Percentiles rank a stretch among this genome's conserved stretches.
Conservation (phyloP, 495 filamentous ascomycete species). For the Parathielavia hyrcaniae region DNA sequence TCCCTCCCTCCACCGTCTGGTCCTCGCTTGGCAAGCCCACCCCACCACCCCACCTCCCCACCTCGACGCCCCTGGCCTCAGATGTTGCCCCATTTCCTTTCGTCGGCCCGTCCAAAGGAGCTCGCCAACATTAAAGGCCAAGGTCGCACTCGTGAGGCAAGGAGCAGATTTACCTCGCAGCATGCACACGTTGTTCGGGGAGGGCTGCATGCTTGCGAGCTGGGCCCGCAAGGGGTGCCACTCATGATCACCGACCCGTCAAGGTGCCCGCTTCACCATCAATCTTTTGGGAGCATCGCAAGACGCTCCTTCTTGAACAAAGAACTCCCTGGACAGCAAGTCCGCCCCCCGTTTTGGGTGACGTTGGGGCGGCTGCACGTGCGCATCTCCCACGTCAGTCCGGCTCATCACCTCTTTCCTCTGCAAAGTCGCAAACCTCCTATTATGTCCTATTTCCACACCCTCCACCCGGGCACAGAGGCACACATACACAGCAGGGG, state of each 20-base stretch:
- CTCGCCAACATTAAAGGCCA: conserved; percentile 26
- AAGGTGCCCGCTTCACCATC: conserved; percentile 17
- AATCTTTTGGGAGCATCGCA: not conserved
- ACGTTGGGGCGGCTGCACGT: too few species aligned
- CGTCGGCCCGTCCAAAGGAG: conserved; percentile 15
- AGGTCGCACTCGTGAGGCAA: conserved; percentile 19
- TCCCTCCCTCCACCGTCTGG: too few species aligned
- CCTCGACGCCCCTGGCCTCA: conserved; percentile 11
- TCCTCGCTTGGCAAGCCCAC: too few species aligned
- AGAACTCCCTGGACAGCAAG: too few species aligned
- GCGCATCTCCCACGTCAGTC: too few species aligned
- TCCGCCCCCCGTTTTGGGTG: too few species aligned
- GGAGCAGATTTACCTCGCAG: conserved; percentile 32
- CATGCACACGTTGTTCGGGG: conserved; percentile 30
- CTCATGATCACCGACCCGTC: conserved; percentile 14
- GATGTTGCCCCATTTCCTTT: not conserved
- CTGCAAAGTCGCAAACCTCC: too few species aligned
- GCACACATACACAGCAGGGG: not conserved
- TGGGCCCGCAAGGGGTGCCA: conserved; percentile 7
- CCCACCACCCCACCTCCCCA: conserved; percentile 19
- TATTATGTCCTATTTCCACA: not conserved
- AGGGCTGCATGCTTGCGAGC: conserved; percentile 14
- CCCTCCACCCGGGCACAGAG: conserved; percentile 5
- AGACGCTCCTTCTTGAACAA: not conserved
- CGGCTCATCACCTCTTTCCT: too few species aligned